Base-by-base conservation (phyloP, 768 basidiomycete species). In the Suillus subalutaceus region DNA sequence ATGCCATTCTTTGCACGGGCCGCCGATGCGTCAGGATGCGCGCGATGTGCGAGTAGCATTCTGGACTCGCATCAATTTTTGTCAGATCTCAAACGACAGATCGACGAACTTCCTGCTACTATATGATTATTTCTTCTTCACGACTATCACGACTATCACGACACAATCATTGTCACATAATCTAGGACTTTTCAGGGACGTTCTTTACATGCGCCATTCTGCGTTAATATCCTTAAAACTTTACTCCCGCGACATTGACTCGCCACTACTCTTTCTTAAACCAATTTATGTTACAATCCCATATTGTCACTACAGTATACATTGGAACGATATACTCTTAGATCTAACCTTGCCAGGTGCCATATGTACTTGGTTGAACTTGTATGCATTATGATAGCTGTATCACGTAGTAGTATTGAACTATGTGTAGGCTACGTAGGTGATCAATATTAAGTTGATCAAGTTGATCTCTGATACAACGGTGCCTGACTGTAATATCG, bases 41-140 rank as follows among this genome's bases (percentile, higher is more conserved):
- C 81, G 60, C 80, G 87, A n/a, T 92, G 90, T 74, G 79, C 87
- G 23, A 86, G 84, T 50, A 91, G 89, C 75, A 82, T 92, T 20
- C 73, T 92, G 50, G 84, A 88, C 67, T 85, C 89, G 35, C 84
- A 85, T 76, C 80, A 78, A 67, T 88, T 86, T 69, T 73, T 92
- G 66, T 74, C 80, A 64, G 69, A 78, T 60, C 73, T 92, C 77
- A 89, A 86, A 79, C 77, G 74, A 64, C 78, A 77, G 50, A 89
- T 92, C 59, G 89, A 91, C 65, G 82, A 78, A 5, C 75, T 85
- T 26, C 80, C 84, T 37, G 76, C 78, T 52, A 83, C 82, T 37
- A 77, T 85, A 44, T 84, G 70, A 80, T 38, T 52, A 18, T 1
- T 43, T 43, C 6, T 20, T 30, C 16, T 12, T 41, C 38, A 40